Percentiles rank a stretch among this genome's conserved stretches.
Conservation (phyloP, 2,329 filamentous ascomycete genomes). For the Coniochaeta sp. region DNA sequence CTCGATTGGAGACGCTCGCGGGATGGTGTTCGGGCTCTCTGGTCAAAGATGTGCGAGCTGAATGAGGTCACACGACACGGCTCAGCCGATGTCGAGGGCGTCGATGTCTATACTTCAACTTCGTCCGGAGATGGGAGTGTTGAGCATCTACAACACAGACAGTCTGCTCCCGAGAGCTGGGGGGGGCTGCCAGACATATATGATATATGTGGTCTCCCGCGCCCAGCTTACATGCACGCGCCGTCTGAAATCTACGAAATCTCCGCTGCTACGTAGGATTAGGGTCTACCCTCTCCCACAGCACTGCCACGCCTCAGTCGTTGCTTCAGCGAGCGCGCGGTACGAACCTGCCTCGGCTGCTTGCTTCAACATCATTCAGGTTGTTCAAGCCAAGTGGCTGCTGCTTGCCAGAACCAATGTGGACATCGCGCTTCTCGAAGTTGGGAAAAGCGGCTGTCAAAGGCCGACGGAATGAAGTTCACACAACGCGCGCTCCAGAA, state of each 20-base stretch:
- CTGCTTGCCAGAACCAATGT: background rate
- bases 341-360: background rate
- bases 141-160: background rate
- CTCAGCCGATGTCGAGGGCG: background rate
- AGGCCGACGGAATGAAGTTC: background rate
- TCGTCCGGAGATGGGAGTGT: background rate
- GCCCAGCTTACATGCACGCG: background rate
- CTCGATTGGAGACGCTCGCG: background rate
- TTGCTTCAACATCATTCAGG: background rate
- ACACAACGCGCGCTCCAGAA: background rate
- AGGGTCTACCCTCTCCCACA: background rate
- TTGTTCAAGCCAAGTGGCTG: background rate
- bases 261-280: background rate
- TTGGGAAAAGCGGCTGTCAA: background rate
- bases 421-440: background rate
- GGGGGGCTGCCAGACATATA: background rate
- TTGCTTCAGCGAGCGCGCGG: constrained; percentile 2
- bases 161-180: background rate
- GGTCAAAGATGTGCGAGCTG: background rate
- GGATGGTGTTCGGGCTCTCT: background rate
- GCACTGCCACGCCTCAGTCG: background rate
- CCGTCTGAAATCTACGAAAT: background rate
- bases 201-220: background rate
- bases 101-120: background rate
- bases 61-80: background rate